These are phyloP conservation scores for Solanum hybrid DNA, from an alignment of 305 asterid genomes.

Conservation along the genomic window DNA sequence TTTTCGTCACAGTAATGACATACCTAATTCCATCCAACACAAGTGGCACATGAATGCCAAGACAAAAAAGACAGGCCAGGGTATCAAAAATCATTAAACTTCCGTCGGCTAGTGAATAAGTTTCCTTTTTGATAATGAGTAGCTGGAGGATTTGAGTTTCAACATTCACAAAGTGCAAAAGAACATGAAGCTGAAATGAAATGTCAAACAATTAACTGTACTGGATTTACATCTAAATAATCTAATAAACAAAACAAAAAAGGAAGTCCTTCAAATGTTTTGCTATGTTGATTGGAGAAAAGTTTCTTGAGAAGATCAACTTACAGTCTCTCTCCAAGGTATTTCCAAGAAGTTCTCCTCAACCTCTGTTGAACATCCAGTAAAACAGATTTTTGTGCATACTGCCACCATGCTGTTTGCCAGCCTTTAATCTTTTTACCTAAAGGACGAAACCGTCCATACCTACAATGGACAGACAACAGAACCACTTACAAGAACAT, in stretches of 20 bases:
- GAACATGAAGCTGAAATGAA: not conserved
- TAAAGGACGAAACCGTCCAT: constrained; percentile 90
- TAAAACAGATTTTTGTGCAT: constrained; percentile 82
- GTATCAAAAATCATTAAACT: not conserved
- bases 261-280: not conserved
- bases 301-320: constrained; percentile 21
- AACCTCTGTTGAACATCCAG: constrained; percentile 72
- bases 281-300: not conserved
- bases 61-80: not conserved
- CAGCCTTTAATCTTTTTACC: constrained; percentile 65
- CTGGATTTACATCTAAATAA: not conserved
- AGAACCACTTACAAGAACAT: constrained; percentile 5
- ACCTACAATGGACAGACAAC: constrained; percentile 34
- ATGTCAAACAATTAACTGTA: not conserved
- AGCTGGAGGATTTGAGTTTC: not conserved
- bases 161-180: not conserved
- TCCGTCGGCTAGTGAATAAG: not conserved
- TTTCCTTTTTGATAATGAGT: not conserved
- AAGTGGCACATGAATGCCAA: not conserved
- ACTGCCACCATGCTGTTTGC: constrained; percentile 95
- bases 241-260: not conserved
- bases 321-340: constrained; percentile 91
- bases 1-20: not conserved
- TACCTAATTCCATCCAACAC: not conserved
- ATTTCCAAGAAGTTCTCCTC: constrained; percentile 89